A percentile compares a stretch with the other conserved stretches of the same genome.
phyloP scores from a whole-genome alignment of 495 filamentous ascomycete genomes.

The Hypoxylon rickii region DNA sequence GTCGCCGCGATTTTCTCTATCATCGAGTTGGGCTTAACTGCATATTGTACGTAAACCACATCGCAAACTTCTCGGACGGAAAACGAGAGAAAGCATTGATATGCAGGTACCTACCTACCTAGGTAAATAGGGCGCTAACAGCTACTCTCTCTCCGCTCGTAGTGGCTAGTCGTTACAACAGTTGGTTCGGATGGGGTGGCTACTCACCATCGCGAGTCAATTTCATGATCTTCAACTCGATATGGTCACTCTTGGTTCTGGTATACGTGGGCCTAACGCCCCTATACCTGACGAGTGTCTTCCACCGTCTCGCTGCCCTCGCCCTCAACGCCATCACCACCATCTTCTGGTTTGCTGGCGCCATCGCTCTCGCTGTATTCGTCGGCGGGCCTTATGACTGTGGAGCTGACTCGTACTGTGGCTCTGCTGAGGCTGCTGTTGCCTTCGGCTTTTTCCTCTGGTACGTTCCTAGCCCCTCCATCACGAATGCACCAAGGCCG shows the following conservation, averaged over 20 bases:
- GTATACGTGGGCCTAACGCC: conserved; percentile 69
- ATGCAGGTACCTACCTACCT: background rate
- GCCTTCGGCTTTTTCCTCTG: conserved; percentile 56
- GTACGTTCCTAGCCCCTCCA: too few species aligned
- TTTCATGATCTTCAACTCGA: conserved; percentile 74
- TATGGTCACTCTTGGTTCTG: conserved; percentile 73
- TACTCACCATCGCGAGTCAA: conserved; percentile 57
- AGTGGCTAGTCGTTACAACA: conserved; percentile 45
- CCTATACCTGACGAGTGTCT: conserved; percentile 58
- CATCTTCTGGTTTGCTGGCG: conserved; percentile 87
- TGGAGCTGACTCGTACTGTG: conserved; percentile 39
- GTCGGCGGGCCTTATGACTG: conserved; percentile 51
- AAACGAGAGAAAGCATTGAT: too few species aligned
- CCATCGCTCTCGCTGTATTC: conserved; percentile 71
- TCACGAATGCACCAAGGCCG: too few species aligned
- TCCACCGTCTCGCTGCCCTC: conserved; percentile 65
- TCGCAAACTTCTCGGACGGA: too few species aligned
- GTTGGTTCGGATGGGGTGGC: conserved; percentile 27
- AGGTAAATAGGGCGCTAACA: background rate
- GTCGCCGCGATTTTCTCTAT: conserved; percentile 68
- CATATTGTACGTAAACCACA: conserved; percentile 63
- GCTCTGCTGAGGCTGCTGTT: conserved; percentile 46
- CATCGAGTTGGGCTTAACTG: conserved; percentile 71
- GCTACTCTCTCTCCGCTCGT: conserved; percentile 7
- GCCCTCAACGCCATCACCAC: conserved; percentile 72